Base-by-base conservation (phyloP, 2,329 filamentous ascomycete genomes). In the Talaromyces atroroseus region DNA sequence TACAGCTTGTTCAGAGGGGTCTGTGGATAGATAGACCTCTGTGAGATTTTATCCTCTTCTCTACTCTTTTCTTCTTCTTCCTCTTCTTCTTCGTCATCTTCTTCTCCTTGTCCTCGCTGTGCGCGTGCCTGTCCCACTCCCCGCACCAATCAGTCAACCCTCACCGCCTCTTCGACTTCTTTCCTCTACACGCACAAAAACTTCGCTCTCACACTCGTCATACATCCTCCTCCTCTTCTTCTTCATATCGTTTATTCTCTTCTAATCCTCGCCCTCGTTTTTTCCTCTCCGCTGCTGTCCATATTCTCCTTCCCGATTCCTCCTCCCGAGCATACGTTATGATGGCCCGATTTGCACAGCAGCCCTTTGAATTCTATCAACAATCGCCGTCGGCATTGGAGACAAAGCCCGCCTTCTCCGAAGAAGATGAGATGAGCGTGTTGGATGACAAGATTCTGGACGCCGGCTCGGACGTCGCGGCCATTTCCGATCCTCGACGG, bases 401-500 rank as follows among this genome's bases (percentile, higher is more conserved):
- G 59, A 63, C 74, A 58, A 75, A 75, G 61, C 65, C 70, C 42
- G 64, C 68, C 50, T 71, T 71, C 58, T 64, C 70, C 44, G 75
- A 76, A 65, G 75, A 77, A 64, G 79, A 81, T 65, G 78, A 82
- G 66, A 79, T 80, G 74, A 77, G 75, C 63, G 71, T 77, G 58
- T 66, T 78, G 54, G 75, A 80, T 62, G 75, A 78, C 56, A 73
- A 75, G 63, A 77, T 80, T 51, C 69, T 82, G 52, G 80, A 82
- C 66, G 71, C 77, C 47, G 70, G 72, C 64, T 69, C 74, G 66
- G 75, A 79, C 60, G 77, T 82, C 66, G 75, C 76, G 61, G 73
- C 77, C 61, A 69, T 67, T 57, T 59, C 75, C 62, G 71, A 76
- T 61, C 71, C 71, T 61, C 72, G 74, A 57, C 69, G 74, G 57